Percentiles rank a stretch among this genome's conserved stretches.
phyloP scores from a whole-genome alignment of 257 asterid genomes.

The Penstemon eatonii region DNA sequence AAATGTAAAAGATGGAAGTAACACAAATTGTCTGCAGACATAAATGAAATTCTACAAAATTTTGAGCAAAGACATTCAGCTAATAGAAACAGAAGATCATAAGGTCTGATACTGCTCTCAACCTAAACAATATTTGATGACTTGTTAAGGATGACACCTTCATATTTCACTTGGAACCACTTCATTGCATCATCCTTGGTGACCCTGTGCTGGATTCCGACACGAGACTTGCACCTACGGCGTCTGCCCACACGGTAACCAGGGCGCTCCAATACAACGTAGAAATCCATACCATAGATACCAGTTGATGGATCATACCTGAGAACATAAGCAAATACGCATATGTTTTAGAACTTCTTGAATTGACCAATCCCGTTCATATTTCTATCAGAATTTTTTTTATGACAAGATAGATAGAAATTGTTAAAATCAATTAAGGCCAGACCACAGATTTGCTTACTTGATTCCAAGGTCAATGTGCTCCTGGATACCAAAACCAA shows the following conservation, averaged over 20 bases:
- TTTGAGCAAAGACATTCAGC: not conserved
- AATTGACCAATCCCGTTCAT: not conserved
- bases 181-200: conserved; percentile 49
- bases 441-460: not conserved
- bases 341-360: not conserved
- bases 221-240: conserved; percentile 55
- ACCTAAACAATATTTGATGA: conserved; percentile 34
- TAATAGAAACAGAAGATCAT: not conserved
- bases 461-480: conserved; percentile 27
- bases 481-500: conserved; percentile 37
- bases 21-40: conserved; percentile 15
- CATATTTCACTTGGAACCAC: conserved; percentile 51
- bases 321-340: not conserved
- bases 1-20: conserved; percentile 23
- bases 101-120: not conserved
- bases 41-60: conserved; percentile 35
- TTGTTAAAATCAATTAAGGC: not conserved
- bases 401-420: not conserved
- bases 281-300: conserved; percentile 53
- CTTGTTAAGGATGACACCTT: conserved; percentile 53
- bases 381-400: not conserved
- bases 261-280: conserved; percentile 48
- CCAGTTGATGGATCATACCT: conserved; percentile 56
- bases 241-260: conserved; percentile 54
- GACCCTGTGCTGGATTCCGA: conserved; percentile 51